These are phyloP conservation scores for Passiflora organensis DNA, from an alignment of 345 rosid genomes.

Conservation along the genomic window DNA sequence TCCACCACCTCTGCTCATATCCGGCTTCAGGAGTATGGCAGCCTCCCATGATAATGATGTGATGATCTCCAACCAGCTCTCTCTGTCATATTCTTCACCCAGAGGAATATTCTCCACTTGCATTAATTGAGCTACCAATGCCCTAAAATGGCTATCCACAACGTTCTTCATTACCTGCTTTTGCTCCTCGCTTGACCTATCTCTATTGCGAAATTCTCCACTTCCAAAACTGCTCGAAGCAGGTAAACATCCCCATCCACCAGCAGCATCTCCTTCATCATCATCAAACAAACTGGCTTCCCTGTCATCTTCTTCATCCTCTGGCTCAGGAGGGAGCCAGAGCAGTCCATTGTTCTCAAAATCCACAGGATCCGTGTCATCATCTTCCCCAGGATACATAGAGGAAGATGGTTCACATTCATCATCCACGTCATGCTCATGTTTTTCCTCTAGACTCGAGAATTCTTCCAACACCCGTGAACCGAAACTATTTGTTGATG, in stretches of 20 bases:
- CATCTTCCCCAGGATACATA: conserved; percentile 44
- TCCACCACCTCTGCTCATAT: conserved; percentile 87
- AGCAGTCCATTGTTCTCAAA: conserved; percentile 80
- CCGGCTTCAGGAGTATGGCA: conserved; percentile 88
- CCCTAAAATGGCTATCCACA: conserved; percentile 94
- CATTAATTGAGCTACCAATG: conserved; percentile 82
- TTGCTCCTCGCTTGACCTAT: conserved; percentile 66
- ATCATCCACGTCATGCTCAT: conserved; percentile 47
- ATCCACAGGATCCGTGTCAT: conserved; percentile 61
- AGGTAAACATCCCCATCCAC: conserved; percentile 74
- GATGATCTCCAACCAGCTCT: conserved; percentile 87
- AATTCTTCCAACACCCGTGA: conserved; percentile 50
- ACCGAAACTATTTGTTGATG: conserved; percentile 38
- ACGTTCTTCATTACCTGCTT: conserved; percentile 80
- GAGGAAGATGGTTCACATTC: conserved; percentile 53
- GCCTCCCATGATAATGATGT: conserved; percentile 96
- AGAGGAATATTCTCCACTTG: conserved; percentile 85
- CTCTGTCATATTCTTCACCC: conserved; percentile 55
- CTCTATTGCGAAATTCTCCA: conserved; percentile 62
- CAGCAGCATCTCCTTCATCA: conserved; percentile 65
- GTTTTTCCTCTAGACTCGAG: conserved; percentile 41
- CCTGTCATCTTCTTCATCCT: conserved; percentile 91
- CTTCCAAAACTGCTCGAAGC: conserved; percentile 70
- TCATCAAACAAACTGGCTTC: conserved; percentile 60
- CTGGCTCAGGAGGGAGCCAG: conserved; percentile 99